phyloP scores from a whole-genome alignment of 2,329 filamentous ascomycete species.

The Gaeumannomyces sp. region DNA sequence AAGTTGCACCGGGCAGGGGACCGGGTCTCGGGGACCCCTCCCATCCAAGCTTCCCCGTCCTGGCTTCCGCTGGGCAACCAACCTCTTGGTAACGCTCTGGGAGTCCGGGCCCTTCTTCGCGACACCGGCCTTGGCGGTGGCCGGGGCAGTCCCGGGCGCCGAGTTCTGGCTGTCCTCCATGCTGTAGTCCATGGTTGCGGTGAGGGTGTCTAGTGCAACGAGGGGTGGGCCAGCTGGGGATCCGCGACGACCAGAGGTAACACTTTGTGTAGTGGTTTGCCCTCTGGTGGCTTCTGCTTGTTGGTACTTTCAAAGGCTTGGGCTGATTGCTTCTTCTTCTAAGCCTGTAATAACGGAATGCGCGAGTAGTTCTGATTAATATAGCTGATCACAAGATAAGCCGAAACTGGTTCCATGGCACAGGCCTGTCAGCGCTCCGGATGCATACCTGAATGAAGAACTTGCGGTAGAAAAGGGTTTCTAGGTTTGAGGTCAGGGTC shows the following conservation, averaged over 20 bases:
- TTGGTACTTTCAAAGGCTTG: not conserved
- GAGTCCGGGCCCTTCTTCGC: slow-evolving; percentile 56
- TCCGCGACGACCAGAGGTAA: not conserved
- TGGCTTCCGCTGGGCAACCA: slow-evolving; percentile 17
- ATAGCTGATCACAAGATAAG: not conserved
- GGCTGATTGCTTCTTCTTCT: not conserved
- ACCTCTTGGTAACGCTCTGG: slow-evolving; percentile 76
- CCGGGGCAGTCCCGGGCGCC: slow-evolving; percentile 54
- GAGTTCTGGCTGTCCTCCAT: slow-evolving; percentile 63
- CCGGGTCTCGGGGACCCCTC: not conserved
- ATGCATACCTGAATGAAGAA: not conserved
- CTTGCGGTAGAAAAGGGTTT: not conserved
- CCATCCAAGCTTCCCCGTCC: not conserved
- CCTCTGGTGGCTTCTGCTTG: not conserved
- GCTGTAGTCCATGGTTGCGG: slow-evolving; percentile 14
- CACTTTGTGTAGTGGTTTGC: not conserved
- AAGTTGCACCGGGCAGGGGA: slow-evolving; percentile 4
- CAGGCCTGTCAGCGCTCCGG: not conserved
- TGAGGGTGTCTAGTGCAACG: not conserved
- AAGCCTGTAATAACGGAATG: not conserved
- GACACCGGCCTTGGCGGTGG: slow-evolving; percentile 58
- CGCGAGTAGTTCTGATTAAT: not conserved
- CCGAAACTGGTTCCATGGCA: not conserved
- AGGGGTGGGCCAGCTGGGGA: not conserved
- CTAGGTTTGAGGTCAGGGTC: not conserved